phyloP scores from a whole-genome alignment of 768 basidiomycete species.

The Butyriboletus loyo region DNA sequence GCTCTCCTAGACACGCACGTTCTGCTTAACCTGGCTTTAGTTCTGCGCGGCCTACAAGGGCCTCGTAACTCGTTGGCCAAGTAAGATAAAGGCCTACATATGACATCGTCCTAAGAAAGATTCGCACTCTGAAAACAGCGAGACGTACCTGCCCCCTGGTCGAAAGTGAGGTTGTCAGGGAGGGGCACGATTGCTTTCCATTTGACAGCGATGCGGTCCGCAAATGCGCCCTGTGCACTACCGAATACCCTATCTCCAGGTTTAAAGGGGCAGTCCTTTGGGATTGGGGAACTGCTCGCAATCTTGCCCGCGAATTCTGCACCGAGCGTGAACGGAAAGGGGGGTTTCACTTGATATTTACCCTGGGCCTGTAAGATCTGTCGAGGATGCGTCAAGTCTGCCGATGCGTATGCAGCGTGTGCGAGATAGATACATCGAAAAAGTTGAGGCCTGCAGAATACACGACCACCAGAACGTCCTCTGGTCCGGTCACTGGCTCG shows the following conservation, averaged over 20 bases:
- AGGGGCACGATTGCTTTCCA: constrained; percentile 56
- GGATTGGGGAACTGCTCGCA: constrained; percentile 67
- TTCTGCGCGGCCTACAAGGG: constrained; percentile 78
- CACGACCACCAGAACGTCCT: constrained; percentile 71
- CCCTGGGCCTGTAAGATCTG: constrained; percentile 87
- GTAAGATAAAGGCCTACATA: constrained; percentile 83
- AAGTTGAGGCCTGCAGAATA: constrained; percentile 76
- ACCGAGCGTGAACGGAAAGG: constrained; percentile 83
- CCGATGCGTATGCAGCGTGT: constrained; percentile 12
- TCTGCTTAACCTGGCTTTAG: constrained; percentile 62
- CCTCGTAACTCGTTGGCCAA: constrained; percentile 93
- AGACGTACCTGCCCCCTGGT: constrained; percentile 75
- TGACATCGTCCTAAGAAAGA: constrained; percentile 1
- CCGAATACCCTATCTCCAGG: constrained; percentile 91
- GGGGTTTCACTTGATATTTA: constrained; percentile 82
- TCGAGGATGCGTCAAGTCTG: not conserved
- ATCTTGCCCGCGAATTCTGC: constrained; percentile 84
- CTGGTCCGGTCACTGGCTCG: constrained; percentile 48
- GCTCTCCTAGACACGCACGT: not conserved
- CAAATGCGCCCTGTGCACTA: constrained; percentile 72
- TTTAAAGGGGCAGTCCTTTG: constrained; percentile 71
- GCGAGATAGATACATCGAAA: constrained; percentile 51
- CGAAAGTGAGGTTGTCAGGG: constrained; percentile 73
- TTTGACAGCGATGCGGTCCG: constrained; percentile 65
- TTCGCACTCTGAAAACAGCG: not conserved